Conservation (phyloP, 768 basidiomycete species). For the Tubosaeta sp. region DNA sequence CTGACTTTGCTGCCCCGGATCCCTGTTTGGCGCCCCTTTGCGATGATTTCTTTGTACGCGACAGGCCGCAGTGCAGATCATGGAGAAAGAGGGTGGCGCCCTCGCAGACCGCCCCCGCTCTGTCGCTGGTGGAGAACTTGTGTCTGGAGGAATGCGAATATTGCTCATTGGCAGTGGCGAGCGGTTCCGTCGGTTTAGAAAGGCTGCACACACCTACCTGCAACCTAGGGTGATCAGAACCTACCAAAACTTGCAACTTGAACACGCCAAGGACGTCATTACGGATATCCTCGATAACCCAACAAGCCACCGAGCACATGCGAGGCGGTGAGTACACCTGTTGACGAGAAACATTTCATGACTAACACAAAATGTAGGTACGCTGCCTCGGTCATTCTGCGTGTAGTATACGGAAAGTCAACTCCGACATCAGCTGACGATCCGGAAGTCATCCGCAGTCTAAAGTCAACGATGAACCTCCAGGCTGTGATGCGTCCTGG, state of each 20-base stretch:
- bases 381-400: slow-evolving; percentile 20
- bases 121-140: slow-evolving; percentile 49
- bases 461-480: slow-evolving; percentile 19
- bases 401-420: slow-evolving; percentile 23
- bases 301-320: slow-evolving; percentile 37
- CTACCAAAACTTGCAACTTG: slow-evolving; percentile 43
- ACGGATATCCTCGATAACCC: slow-evolving; percentile 31
- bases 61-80: slow-evolving; percentile 51
- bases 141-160: slow-evolving; percentile 49
- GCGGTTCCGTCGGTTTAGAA: slow-evolving; percentile 49
- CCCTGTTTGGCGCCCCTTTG: background rate
- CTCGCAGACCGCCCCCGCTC: slow-evolving; percentile 46
- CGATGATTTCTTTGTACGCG: slow-evolving; percentile 1
- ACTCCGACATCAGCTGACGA: slow-evolving; percentile 19
- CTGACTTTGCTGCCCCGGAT: background rate
- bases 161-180: slow-evolving; percentile 46
- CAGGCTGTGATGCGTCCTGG: slow-evolving; percentile 29
- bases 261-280: slow-evolving; percentile 23
- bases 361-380: slow-evolving; percentile 14
- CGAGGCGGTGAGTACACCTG: slow-evolving; percentile 38
- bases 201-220: slow-evolving; percentile 49
- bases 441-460: slow-evolving; percentile 18
- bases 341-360: background rate
- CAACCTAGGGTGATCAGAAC: slow-evolving; percentile 31
- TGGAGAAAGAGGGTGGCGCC: slow-evolving; percentile 53